phyloP scores from a whole-genome alignment of 2,329 filamentous ascomycete species.

The Beauveria pseudobassiana region DNA sequence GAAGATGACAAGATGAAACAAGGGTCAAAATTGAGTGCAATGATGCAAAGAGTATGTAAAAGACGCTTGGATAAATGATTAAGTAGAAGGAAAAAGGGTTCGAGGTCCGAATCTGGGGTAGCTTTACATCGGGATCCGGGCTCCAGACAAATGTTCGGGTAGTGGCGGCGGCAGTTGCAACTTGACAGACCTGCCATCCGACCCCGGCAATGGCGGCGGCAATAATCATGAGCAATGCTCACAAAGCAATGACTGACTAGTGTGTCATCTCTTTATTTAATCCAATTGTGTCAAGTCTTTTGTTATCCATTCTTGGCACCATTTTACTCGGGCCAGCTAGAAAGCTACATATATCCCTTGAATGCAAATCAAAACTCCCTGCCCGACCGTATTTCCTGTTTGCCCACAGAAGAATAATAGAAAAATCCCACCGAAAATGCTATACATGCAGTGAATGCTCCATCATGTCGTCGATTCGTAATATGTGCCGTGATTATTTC shows the following conservation, averaged over 20 bases:
- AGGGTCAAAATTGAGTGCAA: not conserved
- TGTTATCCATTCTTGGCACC: not conserved
- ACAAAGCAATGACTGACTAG: too few relatives aligned
- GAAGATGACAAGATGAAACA: too few relatives aligned
- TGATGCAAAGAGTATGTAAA: not conserved
- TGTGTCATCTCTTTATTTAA: too few relatives aligned
- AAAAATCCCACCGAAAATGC: not conserved
- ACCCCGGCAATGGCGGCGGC: not conserved
- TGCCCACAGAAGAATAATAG: not conserved
- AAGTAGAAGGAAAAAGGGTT: not conserved
- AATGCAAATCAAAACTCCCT: not conserved
- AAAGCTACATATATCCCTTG: not conserved
- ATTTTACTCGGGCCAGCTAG: not conserved
- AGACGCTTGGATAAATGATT: not conserved
- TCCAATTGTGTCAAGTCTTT: not conserved
- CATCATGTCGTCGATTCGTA: not conserved
- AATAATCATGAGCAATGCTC: not conserved
- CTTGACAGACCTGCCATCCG: not conserved
- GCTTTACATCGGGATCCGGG: not conserved
- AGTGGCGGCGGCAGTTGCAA: constrained; percentile 10
- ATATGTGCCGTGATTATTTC: not conserved
- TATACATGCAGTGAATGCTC: not conserved
- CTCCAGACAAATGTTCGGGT: not conserved
- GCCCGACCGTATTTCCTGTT: not conserved
- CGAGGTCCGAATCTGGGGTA: constrained; percentile 7